Evolutionary conservation across 352 stramenopile species (phyloP).

Genomic region (Pythium pyrilobum): DNA sequence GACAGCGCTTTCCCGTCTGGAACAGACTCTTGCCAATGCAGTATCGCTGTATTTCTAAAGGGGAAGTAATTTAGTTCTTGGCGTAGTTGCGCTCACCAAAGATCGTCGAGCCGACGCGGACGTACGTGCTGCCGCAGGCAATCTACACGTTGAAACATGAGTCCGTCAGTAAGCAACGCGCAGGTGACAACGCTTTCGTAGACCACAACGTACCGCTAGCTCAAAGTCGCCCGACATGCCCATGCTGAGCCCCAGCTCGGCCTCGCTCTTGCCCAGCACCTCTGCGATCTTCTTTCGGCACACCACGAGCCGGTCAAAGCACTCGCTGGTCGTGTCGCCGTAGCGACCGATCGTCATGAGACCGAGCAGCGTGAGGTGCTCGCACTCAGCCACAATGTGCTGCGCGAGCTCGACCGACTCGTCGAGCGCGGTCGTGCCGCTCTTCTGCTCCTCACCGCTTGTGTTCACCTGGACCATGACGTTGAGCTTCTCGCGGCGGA

Average conservation of each 20-base stretch:
- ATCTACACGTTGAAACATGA: conserved; percentile 57
- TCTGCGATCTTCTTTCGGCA: conserved; percentile 70
- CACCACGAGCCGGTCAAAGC: conserved; percentile 86
- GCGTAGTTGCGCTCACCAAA: conserved; percentile 95
- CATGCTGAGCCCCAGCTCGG: conserved; percentile 95
- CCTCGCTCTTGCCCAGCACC: conserved; percentile 50
- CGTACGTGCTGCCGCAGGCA: conserved; percentile 91
- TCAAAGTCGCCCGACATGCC: conserved; percentile 99
- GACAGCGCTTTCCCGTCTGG: no score
- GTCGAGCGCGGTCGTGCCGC: conserved; percentile 74
- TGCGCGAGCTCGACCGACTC: conserved; percentile 74
- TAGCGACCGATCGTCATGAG: conserved; percentile 99
- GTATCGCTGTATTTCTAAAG: neutral
- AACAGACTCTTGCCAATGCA: no score
- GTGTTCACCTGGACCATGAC: conserved; percentile 99
- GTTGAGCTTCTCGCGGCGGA: conserved; percentile 70
- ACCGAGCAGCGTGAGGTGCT: conserved; percentile 90
- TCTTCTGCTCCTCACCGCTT: conserved; percentile 97
- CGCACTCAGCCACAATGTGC: conserved; percentile 89
- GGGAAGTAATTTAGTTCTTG: conserved; percentile 30
- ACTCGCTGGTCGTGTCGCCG: conserved; percentile 88
- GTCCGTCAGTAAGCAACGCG: neutral
- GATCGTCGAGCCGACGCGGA: conserved; percentile 97
- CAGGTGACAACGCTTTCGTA: neutral
- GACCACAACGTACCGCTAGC: conserved; percentile 60